Evolutionary conservation across 371 early-diverging fungal genomes (phyloP).

Genomic region (Mucor velutinosus): DNA sequence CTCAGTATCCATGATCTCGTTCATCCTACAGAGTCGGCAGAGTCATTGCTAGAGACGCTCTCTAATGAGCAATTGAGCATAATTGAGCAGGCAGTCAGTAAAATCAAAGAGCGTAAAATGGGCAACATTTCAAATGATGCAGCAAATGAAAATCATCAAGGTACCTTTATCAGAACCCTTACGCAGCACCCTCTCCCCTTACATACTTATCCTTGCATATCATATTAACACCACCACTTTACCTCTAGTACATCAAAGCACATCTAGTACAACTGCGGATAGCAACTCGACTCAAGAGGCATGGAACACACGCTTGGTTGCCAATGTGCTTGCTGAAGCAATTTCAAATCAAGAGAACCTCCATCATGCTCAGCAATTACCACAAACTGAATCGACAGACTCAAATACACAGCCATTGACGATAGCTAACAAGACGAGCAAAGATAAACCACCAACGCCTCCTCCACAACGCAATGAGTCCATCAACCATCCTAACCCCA

Average conservation of each 20-base stretch:
- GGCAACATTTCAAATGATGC: background rate
- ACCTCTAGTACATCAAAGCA: background rate
- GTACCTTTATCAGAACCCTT: background rate
- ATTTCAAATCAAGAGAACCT: slow-evolving; percentile 1
- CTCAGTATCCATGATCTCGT: slow-evolving; percentile 40
- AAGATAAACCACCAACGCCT: slow-evolving; percentile 1
- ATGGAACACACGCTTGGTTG: slow-evolving; percentile 5
- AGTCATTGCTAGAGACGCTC: slow-evolving; percentile 34
- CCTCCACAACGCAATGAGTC: background rate
- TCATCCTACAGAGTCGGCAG: slow-evolving; percentile 38
- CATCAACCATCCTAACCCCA: background rate
- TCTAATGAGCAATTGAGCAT: slow-evolving; percentile 42
- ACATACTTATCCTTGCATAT: background rate
- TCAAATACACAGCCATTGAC: background rate
- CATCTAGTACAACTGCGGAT: background rate
- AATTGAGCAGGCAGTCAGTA: slow-evolving; percentile 41
- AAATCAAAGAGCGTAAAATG: slow-evolving; percentile 39
- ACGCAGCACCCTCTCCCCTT: background rate
- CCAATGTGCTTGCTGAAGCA: slow-evolving; percentile 2
- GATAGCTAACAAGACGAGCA: background rate
- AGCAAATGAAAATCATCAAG: slow-evolving; percentile 4
- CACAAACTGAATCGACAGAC: background rate
- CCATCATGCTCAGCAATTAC: background rate
- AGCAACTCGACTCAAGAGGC: background rate
- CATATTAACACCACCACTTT: background rate